Conservation (phyloP, 2,329 filamentous ascomycete species). For the Cladosporium sp. region DNA sequence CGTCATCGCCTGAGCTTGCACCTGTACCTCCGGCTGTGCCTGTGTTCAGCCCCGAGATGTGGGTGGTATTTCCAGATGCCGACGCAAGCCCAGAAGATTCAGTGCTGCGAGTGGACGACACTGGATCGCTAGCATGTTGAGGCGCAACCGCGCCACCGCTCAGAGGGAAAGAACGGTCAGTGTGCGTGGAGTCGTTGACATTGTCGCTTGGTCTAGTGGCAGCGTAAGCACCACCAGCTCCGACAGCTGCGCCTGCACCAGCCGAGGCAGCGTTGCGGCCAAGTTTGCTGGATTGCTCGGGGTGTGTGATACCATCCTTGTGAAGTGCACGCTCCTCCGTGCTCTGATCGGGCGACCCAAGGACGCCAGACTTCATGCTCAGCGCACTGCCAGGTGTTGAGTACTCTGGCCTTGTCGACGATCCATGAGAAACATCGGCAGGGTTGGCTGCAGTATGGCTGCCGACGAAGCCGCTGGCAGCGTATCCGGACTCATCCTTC, state of each 20-base stretch:
- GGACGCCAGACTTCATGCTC: conserved; percentile 40
- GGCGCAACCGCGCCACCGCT: conserved; percentile 11
- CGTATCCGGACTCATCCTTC: conserved; percentile 18
- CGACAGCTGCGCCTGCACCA: conserved; percentile 31
- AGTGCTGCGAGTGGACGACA: not conserved
- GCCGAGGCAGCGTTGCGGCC: conserved; percentile 15
- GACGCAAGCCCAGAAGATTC: not conserved
- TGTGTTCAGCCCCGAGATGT: not conserved
- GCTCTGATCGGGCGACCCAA: conserved; percentile 23
- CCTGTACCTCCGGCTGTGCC: not conserved
- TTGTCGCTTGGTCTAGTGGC: conserved; percentile 14
- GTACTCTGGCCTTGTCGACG: not conserved
- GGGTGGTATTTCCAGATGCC: not conserved
- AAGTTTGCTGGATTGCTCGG: not conserved
- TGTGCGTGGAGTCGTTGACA: conserved; percentile 24
- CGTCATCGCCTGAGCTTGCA: conserved; percentile 6
- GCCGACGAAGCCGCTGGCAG: not conserved
- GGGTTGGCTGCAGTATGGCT: not conserved
- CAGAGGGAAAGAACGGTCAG: conserved; percentile 23
- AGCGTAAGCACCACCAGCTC: conserved; percentile 16
- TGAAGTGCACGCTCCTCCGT: not conserved
- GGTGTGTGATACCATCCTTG: not conserved
- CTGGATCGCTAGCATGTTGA: conserved; percentile 12
- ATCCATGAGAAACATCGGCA: not conserved
- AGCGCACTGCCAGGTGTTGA: conserved; percentile 26